These are phyloP conservation scores for Mycena haematopus DNA, from an alignment of 768 basidiomycete genomes.

Conservation along the genomic window DNA sequence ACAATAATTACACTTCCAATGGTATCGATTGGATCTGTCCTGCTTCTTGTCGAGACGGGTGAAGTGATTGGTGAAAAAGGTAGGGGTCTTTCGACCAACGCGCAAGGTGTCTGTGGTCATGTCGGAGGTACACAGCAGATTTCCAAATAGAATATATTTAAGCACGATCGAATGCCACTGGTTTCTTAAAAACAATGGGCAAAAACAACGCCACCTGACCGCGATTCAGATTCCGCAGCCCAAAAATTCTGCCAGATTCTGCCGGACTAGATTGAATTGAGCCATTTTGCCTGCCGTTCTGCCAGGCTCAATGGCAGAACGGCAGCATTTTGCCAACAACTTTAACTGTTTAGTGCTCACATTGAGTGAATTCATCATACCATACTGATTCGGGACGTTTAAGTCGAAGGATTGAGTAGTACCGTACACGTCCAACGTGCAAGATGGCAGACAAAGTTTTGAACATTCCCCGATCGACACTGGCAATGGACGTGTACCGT, in stretches of 20 bases:
- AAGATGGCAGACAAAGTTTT: too few relatives aligned
- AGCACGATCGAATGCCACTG: too few relatives aligned
- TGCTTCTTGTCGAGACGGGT: not conserved
- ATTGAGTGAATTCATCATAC: too few relatives aligned
- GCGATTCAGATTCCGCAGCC: not conserved
- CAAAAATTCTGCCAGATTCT: constrained; percentile 4
- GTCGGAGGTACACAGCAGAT: too few relatives aligned
- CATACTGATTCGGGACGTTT: too few relatives aligned
- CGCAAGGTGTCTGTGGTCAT: not conserved
- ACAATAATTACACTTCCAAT: constrained; percentile 11
- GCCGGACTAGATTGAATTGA: not conserved
- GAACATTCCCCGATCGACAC: too few relatives aligned
- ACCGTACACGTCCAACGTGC: too few relatives aligned
- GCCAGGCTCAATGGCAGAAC: constrained; percentile 5
- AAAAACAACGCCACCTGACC: not conserved
- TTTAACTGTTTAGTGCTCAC: not conserved
- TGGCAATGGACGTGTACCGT: too few relatives aligned
- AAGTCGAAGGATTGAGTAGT: too few relatives aligned
- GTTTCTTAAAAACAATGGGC: not conserved
- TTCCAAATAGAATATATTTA: too few relatives aligned
- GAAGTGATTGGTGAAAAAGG: not conserved
- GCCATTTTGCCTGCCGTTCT: constrained; percentile 9
- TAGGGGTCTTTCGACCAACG: not conserved
- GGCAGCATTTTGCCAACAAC: constrained; percentile 7
- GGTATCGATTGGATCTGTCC: not conserved